Percentiles rank a stretch among this genome's conserved stretches.
These are phyloP conservation scores for Antitrichia curtipendula DNA, from an alignment of 225 moss, liverwort and hornwort genomes.

Conservation along the genomic window DNA sequence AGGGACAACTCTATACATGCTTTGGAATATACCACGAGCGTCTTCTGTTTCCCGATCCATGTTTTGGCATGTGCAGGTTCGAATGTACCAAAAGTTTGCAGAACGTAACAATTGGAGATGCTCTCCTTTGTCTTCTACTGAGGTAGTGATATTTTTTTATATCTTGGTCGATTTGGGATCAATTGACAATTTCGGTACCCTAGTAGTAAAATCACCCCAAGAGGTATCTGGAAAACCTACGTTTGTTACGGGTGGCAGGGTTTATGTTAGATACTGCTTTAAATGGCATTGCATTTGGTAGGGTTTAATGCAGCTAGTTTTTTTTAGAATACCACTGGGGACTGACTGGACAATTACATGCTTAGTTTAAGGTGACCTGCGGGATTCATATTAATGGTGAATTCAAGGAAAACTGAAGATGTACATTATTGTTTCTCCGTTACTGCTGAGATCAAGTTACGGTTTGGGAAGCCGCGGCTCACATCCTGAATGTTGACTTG, in stretches of 20 bases:
- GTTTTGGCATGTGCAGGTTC: slow-evolving; percentile 41
- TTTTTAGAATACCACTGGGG: not conserved
- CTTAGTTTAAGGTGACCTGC: not conserved
- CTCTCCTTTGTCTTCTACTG: slow-evolving; percentile 68
- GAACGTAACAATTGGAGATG: slow-evolving; percentile 78
- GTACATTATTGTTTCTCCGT: not conserved
- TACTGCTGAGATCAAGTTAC: not conserved
- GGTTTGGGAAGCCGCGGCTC: not conserved
- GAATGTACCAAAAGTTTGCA: slow-evolving; percentile 96
- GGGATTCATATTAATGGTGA: not conserved
- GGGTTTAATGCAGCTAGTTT: not conserved
- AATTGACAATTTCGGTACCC: not conserved
- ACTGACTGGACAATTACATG: not conserved
- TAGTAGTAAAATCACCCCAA: not conserved
- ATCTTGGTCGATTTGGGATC: not conserved
- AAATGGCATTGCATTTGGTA: not conserved
- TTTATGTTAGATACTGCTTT: not conserved
- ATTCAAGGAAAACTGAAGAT: not conserved
- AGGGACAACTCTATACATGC: not conserved
- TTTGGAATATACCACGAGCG: not conserved
- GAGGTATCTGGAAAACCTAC: not conserved
- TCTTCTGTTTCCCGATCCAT: not conserved
- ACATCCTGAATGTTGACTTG: not conserved
- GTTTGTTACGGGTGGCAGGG: not conserved
- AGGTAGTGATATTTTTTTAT: slow-evolving; percentile 28